Evolutionary conservation across 2,329 filamentous ascomycete genomes (phyloP), one percentile per base, ranked within the genome.

Genomic region (Leptographium galeiforme): DNA sequence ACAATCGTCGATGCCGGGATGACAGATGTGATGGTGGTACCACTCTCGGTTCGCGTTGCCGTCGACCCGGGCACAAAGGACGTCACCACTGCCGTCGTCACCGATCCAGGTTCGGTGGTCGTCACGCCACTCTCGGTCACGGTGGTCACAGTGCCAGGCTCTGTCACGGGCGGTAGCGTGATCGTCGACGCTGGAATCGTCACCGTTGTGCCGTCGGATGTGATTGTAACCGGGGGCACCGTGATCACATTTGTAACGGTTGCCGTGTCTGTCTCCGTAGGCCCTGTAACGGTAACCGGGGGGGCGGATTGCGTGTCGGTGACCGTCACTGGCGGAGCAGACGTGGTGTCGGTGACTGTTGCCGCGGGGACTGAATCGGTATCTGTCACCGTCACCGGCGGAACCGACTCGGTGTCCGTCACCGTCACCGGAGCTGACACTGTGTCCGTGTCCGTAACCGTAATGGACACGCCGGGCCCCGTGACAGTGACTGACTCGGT

Each of bases 61-160:
- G 55, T 58, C 2, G 55, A 54, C 30, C 30, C 58, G 8, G 56
- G 52, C 18, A 57, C 54, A 8, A 59, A 56, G 4, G 52, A 50
- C 33, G 52, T 53, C 30, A 45, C n/a, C 19, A 52, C 36, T 7
- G 10, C 18, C 4, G 34, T 33, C 10, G 41, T 43, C 19, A 50
- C 18, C 4, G 60, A 48, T 6, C 51, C 7, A 3, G 51, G 43
- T 8, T 30, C 18, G 3, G 52, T 56, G 18, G 52, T 46, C 7
- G 51, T 54, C 32, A 48, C 47, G 1, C 14, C 14, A 18, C 44
- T 46, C 44, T 14, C 44, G 25, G 6, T 46, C 38, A 16, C 32
- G 7, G 41, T 53, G 2, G 50, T 36, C 44, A 48, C 6, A 53
- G 48, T 1, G 47, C 52, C 13, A 53, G 51, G 11, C 44, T 36